Base-by-base conservation (phyloP, 2,329 filamentous ascomycete species). In the Cryphonectria naterciae region DNA sequence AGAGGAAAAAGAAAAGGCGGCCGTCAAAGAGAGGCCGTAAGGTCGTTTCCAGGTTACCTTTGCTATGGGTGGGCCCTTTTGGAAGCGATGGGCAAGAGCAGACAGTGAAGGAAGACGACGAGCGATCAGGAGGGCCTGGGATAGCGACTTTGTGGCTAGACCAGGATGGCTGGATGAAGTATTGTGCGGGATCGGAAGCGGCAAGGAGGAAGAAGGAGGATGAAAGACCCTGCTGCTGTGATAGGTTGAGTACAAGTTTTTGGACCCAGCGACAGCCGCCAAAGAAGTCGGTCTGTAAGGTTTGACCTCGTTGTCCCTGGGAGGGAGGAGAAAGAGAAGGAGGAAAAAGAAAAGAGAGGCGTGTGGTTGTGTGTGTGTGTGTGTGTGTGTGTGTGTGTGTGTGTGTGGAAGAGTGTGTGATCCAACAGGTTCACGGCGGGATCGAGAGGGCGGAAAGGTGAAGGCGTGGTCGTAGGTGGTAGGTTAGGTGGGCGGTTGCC, bases 141-240 rank as follows among this genome's bases (percentile, higher is more conserved):
- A 46, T 28, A n/a, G 63, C 41, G 28, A 19, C 63, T 49, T n/a
- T 52, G 17, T 32, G 63, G 43, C 39, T 43, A 32, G 39, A 46
- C 61, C 37, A 43, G 61, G 61, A 64, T 64, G 37, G 61, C 61
- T 43, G 37, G 17, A 58, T 58, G 54, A 17, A 58, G 25, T 58
- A 64, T 64, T 64, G 61, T 43, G 61, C 61, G 60, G 60, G 60
- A 62, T 64, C 61, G 61, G 61, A 46, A 52, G 25, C 41, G 41
- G 63, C 63, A 65, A 35, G 25, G 43, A 46, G 41, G 63, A 65
- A 35, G 41, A 35, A 65, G 28, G 63, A 65, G 41, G 63, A 65
- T 65, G 63, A 35, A 49, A 52, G 63, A 6, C 39, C 43, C 28
- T 65, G 63, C 43, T 46, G 41, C 39, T 46, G 60, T 35, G 32